Evolutionary conservation across 2,329 filamentous ascomycete species (phyloP).

Genomic region (Clarireedia homoeocarpa): DNA sequence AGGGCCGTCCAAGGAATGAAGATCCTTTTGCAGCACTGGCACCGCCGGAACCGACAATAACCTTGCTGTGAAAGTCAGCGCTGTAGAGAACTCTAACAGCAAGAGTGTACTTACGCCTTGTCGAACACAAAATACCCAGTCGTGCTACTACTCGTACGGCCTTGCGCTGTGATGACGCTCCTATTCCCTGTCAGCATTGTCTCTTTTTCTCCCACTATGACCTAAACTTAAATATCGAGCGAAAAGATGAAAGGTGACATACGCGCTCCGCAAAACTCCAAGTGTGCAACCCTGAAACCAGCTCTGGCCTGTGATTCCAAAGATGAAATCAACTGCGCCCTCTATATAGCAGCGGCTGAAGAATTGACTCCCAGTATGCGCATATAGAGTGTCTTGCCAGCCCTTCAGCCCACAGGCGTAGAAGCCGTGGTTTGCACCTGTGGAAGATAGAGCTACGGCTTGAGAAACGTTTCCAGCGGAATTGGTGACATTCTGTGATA

Average conservation of each 20-base stretch:
- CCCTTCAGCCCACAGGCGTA: conserved; percentile 47
- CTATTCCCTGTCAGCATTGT: neutral
- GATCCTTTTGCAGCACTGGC: conserved; percentile 31
- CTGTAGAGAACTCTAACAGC: too few species aligned
- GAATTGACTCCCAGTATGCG: conserved; percentile 43
- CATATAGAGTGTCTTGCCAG: conserved; percentile 47
- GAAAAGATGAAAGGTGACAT: too few species aligned
- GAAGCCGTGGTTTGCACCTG: conserved; percentile 40
- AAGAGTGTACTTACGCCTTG: conserved; percentile 36
- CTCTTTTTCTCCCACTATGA: too few species aligned
- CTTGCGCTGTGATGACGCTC: conserved; percentile 15
- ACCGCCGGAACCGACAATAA: conserved; percentile 32
- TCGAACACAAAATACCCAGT: conserved; percentile 47
- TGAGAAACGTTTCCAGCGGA: too few species aligned
- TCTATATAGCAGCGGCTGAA: conserved; percentile 49
- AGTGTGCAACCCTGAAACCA: conserved; percentile 38
- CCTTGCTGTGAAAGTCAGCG: too few species aligned
- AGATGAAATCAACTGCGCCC: conserved; percentile 53
- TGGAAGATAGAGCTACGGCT: too few species aligned
- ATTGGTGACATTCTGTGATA: too few species aligned
- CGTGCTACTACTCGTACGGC: conserved; percentile 36
- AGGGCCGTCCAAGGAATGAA: conserved; percentile 43
- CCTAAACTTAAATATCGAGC: too few species aligned
- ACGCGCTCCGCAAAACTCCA: too few species aligned
- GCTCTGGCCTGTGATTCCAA: conserved; percentile 41